phyloP scores from a whole-genome alignment of 1,284 basidiomycete genomes.

The Sporisorium exsertum region DNA sequence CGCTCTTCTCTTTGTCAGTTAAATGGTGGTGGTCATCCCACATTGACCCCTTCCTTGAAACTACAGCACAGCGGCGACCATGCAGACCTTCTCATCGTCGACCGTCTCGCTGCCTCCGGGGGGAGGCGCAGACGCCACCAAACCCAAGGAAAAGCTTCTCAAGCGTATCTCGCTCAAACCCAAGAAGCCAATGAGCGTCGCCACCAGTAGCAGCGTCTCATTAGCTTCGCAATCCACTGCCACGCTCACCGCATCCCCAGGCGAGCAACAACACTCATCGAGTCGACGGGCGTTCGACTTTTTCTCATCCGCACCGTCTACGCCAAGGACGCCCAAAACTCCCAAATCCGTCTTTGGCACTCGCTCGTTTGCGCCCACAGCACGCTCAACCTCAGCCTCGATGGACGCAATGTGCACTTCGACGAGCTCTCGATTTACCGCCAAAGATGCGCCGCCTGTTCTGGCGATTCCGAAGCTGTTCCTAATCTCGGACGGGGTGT shows the following conservation, averaged over 20 bases:
- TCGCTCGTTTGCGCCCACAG: no score
- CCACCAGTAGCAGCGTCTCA: slow-evolving; percentile 1
- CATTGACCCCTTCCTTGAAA: neutral
- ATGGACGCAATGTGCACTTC: neutral
- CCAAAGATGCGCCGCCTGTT: slow-evolving; percentile 11
- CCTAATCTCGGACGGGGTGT: slow-evolving; percentile 30
- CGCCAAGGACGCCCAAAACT: neutral
- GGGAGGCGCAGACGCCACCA: slow-evolving; percentile 1
- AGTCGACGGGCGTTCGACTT: slow-evolving; percentile 24
- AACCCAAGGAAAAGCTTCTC: slow-evolving; percentile 16
- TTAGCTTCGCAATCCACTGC: slow-evolving; percentile 19
- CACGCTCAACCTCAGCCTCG: slow-evolving; percentile 1
- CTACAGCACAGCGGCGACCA: neutral
- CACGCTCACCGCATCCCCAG: slow-evolving; percentile 7
- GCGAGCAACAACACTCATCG: neutral
- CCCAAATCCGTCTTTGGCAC: neutral
- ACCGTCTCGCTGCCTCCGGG: slow-evolving; percentile 9
- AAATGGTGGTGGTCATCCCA: neutral
- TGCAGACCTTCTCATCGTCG: slow-evolving; percentile 26
- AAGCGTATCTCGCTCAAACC: slow-evolving; percentile 25
- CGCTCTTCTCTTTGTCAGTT: neutral
- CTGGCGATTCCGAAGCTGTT: slow-evolving; percentile 16
- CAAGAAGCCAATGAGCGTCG: neutral
- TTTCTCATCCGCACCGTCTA: slow-evolving; percentile 7
- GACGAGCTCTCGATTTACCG: neutral